Evolutionary conservation across 192 early-diverging fungal species (phyloP), one percentile per base, ranked within the genome.

Genomic region (Umbelopsis isabellina): DNA sequence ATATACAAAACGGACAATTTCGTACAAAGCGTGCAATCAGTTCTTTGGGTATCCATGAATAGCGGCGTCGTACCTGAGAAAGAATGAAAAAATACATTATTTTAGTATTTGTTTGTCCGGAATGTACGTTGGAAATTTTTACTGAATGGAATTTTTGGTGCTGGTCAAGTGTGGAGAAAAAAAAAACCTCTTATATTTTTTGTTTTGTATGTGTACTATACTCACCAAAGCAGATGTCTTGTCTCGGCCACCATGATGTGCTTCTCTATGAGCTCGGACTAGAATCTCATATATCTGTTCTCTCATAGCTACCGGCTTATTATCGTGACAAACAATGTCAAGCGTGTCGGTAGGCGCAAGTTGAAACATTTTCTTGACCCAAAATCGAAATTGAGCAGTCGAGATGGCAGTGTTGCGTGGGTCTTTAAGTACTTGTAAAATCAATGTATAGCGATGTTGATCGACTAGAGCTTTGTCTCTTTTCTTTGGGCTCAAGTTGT

Each of bases 321-420:
- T 82, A 8, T 82, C 75, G 72, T 85, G 84, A 45, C 77, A 81
- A 11, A 85, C 75, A 15, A 80, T 69, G 61, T 83, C 78, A 5
- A 72, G 72, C 1, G 75, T 80, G 7, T 74, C 79, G 23, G 58
- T 52, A 61, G 55, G 55, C 20, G 58, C 53, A 16, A 85, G 73
- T 10, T 77, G 75, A 71, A 85, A 85, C 84, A 85, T 85, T 30
- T 85, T 85, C 48, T 85, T 85, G 8, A 82, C 84, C 84, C 84
- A 85, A 68, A 85, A 85, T 9, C 84, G 76, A 51, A 85, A 85
- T 53, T 85, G 84, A 0, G 84, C 84, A 9, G 84, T 85, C 9
- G 84, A 85, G 25, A 85, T 76, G 23, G 80, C 70, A 8, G 84
- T 85, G 45, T 85, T 85, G 45, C 78, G 80, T 18, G 84, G 84